phyloP scores from a whole-genome alignment of 768 basidiomycete genomes.

The Mycena haematopus region DNA sequence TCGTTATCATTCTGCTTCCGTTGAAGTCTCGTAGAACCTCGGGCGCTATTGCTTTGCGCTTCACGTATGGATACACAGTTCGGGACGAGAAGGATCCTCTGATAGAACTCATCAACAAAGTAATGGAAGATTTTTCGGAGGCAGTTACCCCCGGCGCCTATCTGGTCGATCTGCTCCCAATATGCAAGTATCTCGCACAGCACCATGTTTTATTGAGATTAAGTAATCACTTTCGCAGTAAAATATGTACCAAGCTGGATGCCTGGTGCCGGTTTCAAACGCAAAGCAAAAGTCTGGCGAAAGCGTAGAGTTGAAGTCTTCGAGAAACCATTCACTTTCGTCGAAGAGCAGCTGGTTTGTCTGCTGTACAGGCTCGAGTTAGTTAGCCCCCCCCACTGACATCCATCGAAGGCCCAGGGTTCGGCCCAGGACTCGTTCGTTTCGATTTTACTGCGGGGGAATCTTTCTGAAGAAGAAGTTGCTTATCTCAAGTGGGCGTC shows the following conservation, averaged over 20 bases:
- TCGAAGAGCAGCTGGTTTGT: slow-evolving; percentile 37
- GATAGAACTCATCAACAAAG: slow-evolving; percentile 13
- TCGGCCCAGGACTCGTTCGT: slow-evolving; percentile 14
- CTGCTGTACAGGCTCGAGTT: too few relatives aligned
- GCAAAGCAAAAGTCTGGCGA: slow-evolving; percentile 43
- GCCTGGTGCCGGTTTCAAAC: slow-evolving; percentile 49
- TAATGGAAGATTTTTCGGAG: slow-evolving; percentile 28
- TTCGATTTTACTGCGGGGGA: slow-evolving; percentile 6
- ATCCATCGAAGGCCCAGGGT: slow-evolving; percentile 5
- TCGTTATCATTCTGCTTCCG: neutral
- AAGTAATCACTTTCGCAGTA: slow-evolving; percentile 34
- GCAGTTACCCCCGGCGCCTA: slow-evolving; percentile 32
- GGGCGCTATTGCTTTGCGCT: slow-evolving; percentile 16
- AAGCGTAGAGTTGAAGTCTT: slow-evolving; percentile 38
- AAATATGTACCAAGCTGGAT: slow-evolving; percentile 48
- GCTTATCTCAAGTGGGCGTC: slow-evolving; percentile 22
- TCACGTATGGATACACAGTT: slow-evolving; percentile 27
- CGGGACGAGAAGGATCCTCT: slow-evolving; percentile 18
- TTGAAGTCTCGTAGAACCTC: slow-evolving; percentile 23
- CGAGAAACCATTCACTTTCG: slow-evolving; percentile 39
- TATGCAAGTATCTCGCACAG: slow-evolving; percentile 18
- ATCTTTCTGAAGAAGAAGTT: slow-evolving; percentile 4
- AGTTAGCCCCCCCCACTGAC: neutral
- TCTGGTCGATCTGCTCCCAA: slow-evolving; percentile 46
- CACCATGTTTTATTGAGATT: neutral